Evolutionary conservation across 306 rosid genomes (phyloP), one percentile per base, ranked within the genome.

Genomic region (Cyclanthera cordifolia): DNA sequence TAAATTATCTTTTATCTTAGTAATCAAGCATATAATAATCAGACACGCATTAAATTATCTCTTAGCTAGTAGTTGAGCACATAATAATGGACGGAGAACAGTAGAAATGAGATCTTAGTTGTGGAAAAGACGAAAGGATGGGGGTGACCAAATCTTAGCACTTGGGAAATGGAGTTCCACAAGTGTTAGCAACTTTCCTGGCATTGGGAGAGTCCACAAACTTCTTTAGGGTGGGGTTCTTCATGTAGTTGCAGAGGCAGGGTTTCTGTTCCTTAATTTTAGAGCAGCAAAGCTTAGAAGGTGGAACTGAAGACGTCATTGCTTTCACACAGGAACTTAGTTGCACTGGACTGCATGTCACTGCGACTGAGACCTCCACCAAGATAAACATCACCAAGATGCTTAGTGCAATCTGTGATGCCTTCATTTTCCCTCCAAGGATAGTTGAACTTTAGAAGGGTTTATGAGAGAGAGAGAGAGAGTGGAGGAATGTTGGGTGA

Each of bases 261-360:
- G 99, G 97, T 56, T 82, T 88, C 79, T 94, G 99, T 72, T 94
- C 89, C 81, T 86, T 94, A 78, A 94, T 85, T 84, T 94, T 94
- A 74, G 84, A 77, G 80, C 99, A 94, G 83, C 99, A 94, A 5
- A 85, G 82, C 48, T 53, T 64, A 28, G 95, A 73, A 59, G 99
- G 99, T 45, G 96, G 91, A 53, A 83, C 76, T 50, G 95, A 63
- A 70, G 95, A 73, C 24, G 90, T 90, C 27, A 94, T 90, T 59
- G 99, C 99, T 61, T 87, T 80, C 75, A 87, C 96, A 79, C 99
- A 94, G 50, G 96, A 49, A 14, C 97, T 94, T 7, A 94, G 87
- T 45, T 94, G 86, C 6, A 76, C 54, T 41, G 99, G 95, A 74
- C 88, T 90, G 82, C 99, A 94, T 70, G 90, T 90, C 21, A 88